Base-by-base conservation (phyloP, 1,284 basidiomycete genomes). In the Agaricales sp. region DNA sequence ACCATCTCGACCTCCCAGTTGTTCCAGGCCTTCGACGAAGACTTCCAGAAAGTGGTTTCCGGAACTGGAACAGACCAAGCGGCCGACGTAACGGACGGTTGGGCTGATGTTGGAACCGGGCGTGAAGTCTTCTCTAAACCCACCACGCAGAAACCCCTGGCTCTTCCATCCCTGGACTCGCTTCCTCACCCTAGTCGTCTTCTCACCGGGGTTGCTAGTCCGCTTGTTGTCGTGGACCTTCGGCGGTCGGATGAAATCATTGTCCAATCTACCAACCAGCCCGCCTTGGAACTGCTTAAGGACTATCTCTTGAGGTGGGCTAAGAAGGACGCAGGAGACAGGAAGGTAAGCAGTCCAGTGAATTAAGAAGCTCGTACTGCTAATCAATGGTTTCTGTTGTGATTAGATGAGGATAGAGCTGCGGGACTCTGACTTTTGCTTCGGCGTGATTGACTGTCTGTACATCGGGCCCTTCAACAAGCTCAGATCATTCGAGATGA, bases 1-100 rank as follows among this genome's bases (percentile, higher is more conserved):
- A 59, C 62, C 3, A 49, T 57, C 3, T 57, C 57, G 4, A 55
- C 61, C 25, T 46, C 59, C 14, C 51, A 54, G 19, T 53, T 66
- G n/a, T 56, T 60, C 21, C 50, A 59, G 4, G 59, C 57, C 1
- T 64, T 65, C 43, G 65, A 67, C 43, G 58, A 59, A 24, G 63
- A 65, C 45, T 62, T 69, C 37, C 62, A 63, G 22, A 55, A 53
- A 20, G 54, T 67, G 11, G 30, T 35, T 8, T 8, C 8, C 8
- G 30, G 30, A 18, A 64, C 66, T 23, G 51, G 45, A 24, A 23
- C 53, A 16, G 48, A 46, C 4, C 50, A 37, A 22, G 46, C 49
- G 25, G 41, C 43, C 1, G 26, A 19, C 12, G 54, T 58, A 41
- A 63, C 62, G 3, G 64, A 64, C 3, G 61, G 59, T 19, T 63